Evolutionary conservation across 2,329 filamentous ascomycete genomes (phyloP), one percentile per base, ranked within the genome.

Genomic region (Ilyonectria mors-panacis): DNA sequence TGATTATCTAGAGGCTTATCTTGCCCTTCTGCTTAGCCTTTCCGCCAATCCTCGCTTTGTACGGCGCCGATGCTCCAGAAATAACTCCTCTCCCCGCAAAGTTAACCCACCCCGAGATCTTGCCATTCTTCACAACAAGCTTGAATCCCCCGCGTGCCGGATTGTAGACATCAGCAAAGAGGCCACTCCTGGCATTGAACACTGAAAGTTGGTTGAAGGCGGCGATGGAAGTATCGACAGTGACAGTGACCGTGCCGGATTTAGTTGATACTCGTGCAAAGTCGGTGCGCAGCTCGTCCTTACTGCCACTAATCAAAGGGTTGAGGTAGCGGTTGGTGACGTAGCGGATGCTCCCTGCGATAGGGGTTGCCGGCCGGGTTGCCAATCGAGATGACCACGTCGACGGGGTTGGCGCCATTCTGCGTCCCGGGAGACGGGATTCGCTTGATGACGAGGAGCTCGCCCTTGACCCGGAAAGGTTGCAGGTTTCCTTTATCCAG

Each of bases 281-380:
- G 23, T 62, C 63, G 10, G 21, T 10, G 21, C 58, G 58, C 12
- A 58, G 44, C n/a, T 6, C 30, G 15, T 66, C 63, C 17, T 13
- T 56, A 21, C 30, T 33, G 45, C 51, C 63, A 21, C 63, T 30
- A 17, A 66, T 44, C 51, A 62, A 66, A 15, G 45, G 44, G n/a
- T 62, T 66, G 42, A 66, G 63, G 15, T 66, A 66, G 26, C 57
- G 33, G 35, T 66, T 66, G 35, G 58, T 66, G 10, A 61, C 51
- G 28, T 66, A 66, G 35, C 58, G 44, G 26, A 66, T 66, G 45
- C 63, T 66, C 28, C 63, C 63, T 10, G 63, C 63, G 8, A 62
- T n/a, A 4, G 63, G 63, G 63, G 10, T 44, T 66, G 21, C 35
- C 33, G 44, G n/a, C 19, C 6, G 63, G 63, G 10, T 33, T 66